phyloP scores from a whole-genome alignment of 768 basidiomycete species.

The Boletus bicolor region DNA sequence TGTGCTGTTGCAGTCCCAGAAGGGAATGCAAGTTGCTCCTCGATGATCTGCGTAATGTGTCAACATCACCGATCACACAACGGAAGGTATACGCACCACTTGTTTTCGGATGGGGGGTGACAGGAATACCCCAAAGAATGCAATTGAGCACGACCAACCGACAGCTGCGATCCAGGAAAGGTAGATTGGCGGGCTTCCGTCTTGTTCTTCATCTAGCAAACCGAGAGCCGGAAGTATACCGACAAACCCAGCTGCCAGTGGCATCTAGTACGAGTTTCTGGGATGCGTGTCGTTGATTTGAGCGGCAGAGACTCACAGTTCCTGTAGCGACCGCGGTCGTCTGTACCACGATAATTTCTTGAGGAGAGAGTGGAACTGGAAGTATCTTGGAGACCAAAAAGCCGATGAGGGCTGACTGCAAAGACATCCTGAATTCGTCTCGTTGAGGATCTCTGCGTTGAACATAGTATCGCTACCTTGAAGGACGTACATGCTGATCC shows the following conservation, averaged over 20 bases:
- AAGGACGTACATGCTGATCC: slow-evolving; percentile 74
- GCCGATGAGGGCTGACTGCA: slow-evolving; percentile 91
- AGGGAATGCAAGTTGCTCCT: slow-evolving; percentile 92
- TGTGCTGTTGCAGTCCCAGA: slow-evolving; percentile 97
- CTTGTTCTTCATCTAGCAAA: slow-evolving; percentile 66
- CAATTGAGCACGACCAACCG: slow-evolving; percentile 86
- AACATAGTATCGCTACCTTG: background rate
- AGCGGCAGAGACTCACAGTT: slow-evolving; percentile 33
- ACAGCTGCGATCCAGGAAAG: slow-evolving; percentile 73
- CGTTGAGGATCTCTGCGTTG: background rate
- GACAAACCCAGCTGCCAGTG: slow-evolving; percentile 83
- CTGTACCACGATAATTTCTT: slow-evolving; percentile 92
- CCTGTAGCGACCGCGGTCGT: slow-evolving; percentile 96
- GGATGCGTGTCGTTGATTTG: background rate
- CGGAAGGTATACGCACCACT: slow-evolving; percentile 56
- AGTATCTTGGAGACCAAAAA: slow-evolving; percentile 79
- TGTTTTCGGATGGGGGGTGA: slow-evolving; percentile 93
- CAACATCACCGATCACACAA: slow-evolving; percentile 2
- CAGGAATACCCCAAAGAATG: slow-evolving; percentile 98
- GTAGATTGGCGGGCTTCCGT: slow-evolving; percentile 73
- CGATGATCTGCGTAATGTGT: slow-evolving; percentile 62
- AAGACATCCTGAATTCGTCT: slow-evolving; percentile 75
- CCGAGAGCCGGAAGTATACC: slow-evolving; percentile 90
- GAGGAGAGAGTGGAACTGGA: slow-evolving; percentile 73
- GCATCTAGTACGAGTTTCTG: slow-evolving; percentile 48